Percentiles rank a stretch among this genome's conserved stretches.
phyloP scores from a whole-genome alignment of 192 early-diverging fungal genomes.

The Rhizophagus clarus region DNA sequence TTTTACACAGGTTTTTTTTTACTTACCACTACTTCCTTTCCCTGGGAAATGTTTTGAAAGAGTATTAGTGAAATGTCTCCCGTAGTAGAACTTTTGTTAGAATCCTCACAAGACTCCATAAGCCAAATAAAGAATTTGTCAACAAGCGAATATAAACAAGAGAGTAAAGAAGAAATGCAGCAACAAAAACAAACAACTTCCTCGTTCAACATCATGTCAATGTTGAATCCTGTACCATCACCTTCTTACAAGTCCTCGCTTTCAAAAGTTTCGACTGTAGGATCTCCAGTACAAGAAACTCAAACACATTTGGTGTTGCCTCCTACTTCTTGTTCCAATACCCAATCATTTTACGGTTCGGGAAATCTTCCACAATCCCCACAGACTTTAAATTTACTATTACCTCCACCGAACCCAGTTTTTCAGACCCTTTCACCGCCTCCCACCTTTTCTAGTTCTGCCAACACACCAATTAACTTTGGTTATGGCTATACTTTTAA shows the following conservation, averaged over 20 bases:
- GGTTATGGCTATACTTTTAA: not conserved
- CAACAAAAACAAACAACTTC: constrained; percentile 17
- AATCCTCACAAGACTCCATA: not conserved
- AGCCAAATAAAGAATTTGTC: constrained; percentile 1
- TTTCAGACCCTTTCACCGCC: not conserved
- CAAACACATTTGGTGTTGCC: not conserved
- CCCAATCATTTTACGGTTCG: not conserved
- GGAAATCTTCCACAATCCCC: not conserved
- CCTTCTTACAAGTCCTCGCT: not conserved
- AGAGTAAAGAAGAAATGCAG: constrained; percentile 1
- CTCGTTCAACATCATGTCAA: constrained; percentile 27
- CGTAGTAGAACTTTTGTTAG: not conserved
- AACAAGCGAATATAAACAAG: not conserved
- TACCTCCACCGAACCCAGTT: not conserved
- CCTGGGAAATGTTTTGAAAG: not conserved
- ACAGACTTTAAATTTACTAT: not conserved
- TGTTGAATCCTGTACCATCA: constrained; percentile 29
- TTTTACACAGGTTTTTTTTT: not conserved
- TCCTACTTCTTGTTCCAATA: constrained; percentile 4
- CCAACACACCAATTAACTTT: not conserved
- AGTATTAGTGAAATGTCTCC: not conserved
- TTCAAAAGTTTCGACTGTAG: not conserved
- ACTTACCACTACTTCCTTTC: not conserved
- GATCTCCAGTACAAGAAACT: constrained; percentile 1
- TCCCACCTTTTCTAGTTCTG: not conserved